Base-by-base conservation (phyloP, 2,329 filamentous ascomycete genomes). In the Dactylellina haptotyla region DNA sequence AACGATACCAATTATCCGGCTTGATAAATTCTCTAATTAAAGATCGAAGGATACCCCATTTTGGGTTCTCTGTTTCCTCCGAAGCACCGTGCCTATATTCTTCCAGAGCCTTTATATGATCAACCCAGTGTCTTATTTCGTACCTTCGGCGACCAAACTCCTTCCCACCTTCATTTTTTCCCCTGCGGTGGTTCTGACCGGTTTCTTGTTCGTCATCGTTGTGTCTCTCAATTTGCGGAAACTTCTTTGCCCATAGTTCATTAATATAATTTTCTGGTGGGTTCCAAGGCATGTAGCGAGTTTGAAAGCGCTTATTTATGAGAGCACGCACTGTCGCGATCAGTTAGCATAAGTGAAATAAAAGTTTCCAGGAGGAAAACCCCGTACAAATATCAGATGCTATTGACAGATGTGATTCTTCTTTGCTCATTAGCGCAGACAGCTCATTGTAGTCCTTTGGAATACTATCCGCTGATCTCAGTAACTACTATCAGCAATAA, bases 391-490 rank as follows among this genome's bases (percentile, higher is more conserved):
- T 56, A 20, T 65, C 61, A 6, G 34, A 12, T 16, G 50, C 39
- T 14, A 65, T 65, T 20, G 50, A 25, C 3, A 65, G 23, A n/a
- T 56, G 61, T 5, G 61, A 65, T 37, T 65, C 14, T 12, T 65
- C 61, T 3, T 45, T 28, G 9, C 28, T 65, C 14, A 56, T 32
- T 12, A 65, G 50, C 26, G 46, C 39, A 12, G 51, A 32, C 4
- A 56, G 39, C 16, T 65, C 61, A 28, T 65, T 25, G 41, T 65
- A 54, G 18, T 34, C 61, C 12, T 20, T n/a, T 2, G 61, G 61
- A 4, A 65, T 46, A 14, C n/a, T 48, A 26, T 30, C 2, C 3
- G 39, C 61, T 65, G 20, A 45, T 43, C 23, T n/a, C 1, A 48
- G 2, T 34, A 14, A 14, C 3, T 26, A 26, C 23, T 10, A 6